A percentile compares a stretch with the other conserved stretches of the same genome.
phyloP scores from a whole-genome alignment of 306 rosid genomes.

The Trifolium fragiferum region DNA sequence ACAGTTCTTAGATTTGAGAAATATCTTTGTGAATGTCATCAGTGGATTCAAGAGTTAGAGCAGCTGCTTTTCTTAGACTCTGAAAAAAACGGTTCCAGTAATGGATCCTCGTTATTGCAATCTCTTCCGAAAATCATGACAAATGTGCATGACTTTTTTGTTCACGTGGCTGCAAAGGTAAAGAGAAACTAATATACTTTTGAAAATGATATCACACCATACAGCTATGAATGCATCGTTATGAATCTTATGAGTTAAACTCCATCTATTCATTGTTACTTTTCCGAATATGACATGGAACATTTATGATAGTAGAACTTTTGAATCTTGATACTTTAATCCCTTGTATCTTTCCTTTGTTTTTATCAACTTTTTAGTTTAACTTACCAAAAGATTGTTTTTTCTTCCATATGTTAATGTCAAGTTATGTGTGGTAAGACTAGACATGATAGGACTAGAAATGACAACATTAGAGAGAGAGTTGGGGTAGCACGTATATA shows the following conservation, averaged over 20 bases:
- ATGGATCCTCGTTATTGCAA: conserved; percentile 68
- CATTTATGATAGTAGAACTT: conserved; percentile 16
- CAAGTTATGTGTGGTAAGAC: not conserved
- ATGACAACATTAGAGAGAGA: no score
- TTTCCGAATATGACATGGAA: conserved; percentile 8
- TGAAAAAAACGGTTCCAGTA: conserved; percentile 63
- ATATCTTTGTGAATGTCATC: conserved; percentile 79
- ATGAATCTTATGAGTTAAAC: not conserved
- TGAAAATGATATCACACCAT: conserved; percentile 13
- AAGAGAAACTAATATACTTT: conserved; percentile 27
- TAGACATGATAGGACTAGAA: no score
- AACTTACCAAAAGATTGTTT: not conserved
- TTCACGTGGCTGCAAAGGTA: conserved; percentile 98
- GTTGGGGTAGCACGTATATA: no score
- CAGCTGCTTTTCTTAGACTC: conserved; percentile 76
- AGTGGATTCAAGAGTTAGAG: conserved; percentile 96
- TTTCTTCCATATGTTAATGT: conserved; percentile 17
- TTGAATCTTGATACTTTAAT: conserved; percentile 19
- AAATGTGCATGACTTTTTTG: conserved; percentile 93
- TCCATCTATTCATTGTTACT: conserved; percentile 12
- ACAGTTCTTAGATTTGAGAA: conserved; percentile 90
- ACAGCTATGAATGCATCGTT: conserved; percentile 25
- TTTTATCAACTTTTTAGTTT: conserved; percentile 16
- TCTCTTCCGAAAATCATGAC: conserved; percentile 97
- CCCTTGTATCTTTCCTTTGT: conserved; percentile 18